Conservation (phyloP, 2,329 filamentous ascomycete species). For the Aureobasidium sp. region DNA sequence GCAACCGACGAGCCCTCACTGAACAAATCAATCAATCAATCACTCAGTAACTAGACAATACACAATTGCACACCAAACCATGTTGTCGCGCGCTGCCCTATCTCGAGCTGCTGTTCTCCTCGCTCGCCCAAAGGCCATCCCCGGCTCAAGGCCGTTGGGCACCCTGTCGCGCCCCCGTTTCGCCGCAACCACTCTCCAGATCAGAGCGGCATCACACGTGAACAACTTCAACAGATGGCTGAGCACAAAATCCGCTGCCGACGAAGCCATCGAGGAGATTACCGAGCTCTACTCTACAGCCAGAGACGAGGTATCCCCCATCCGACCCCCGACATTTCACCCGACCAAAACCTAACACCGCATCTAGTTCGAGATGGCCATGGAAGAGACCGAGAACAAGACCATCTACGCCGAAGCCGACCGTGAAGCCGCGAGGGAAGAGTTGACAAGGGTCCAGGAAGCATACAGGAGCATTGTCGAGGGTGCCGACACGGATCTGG, state of each 20-base stretch:
- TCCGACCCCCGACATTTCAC: neutral
- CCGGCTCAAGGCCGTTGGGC: slow-evolving; percentile 9
- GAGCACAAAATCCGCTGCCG: slow-evolving; percentile 24
- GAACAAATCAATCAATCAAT: too few species aligned
- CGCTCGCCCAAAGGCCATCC: slow-evolving; percentile 16
- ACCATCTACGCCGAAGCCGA: slow-evolving; percentile 48
- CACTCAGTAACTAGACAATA: too few species aligned
- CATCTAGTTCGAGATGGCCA: slow-evolving; percentile 39
- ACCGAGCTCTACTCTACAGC: slow-evolving; percentile 33
- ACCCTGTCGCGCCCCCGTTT: slow-evolving; percentile 14
- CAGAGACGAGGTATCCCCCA: slow-evolving; percentile 23
- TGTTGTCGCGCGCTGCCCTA: slow-evolving; percentile 12
- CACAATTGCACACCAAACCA: neutral
- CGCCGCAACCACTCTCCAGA: neutral
- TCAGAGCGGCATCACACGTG: slow-evolving; percentile 20
- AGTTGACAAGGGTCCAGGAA: slow-evolving; percentile 40
- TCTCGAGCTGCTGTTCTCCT: slow-evolving; percentile 16
- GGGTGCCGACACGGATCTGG: slow-evolving; percentile 33
- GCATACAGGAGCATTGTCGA: slow-evolving; percentile 37
- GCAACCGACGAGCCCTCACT: neutral
- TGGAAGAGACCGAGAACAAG: slow-evolving; percentile 44
- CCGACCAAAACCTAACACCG: neutral
- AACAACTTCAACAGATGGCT: slow-evolving; percentile 20
- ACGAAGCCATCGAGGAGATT: slow-evolving; percentile 33
- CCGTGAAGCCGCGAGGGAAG: slow-evolving; percentile 44